These are phyloP conservation scores for Nigrospora sphaerica DNA, from an alignment of 2,329 filamentous ascomycete species.

Conservation along the genomic window DNA sequence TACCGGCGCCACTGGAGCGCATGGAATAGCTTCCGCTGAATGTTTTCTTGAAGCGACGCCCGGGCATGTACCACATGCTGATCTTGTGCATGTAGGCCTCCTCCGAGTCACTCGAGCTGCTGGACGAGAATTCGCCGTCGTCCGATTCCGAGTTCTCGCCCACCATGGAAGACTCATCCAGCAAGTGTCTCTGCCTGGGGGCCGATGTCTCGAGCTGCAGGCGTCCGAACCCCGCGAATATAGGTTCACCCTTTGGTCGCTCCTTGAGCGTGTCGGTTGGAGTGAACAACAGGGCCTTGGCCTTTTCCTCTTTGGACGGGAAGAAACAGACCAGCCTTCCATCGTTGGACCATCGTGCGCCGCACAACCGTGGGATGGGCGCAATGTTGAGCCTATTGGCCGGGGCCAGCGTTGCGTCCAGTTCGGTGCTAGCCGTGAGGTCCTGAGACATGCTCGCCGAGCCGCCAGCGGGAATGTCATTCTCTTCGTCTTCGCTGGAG, in stretches of 20 bases:
- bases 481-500: slow-evolving; percentile 76
- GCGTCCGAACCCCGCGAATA: slow-evolving; percentile 50
- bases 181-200: slow-evolving; percentile 36
- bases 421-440: slow-evolving; percentile 45
- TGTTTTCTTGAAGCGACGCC: slow-evolving; percentile 43
- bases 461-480: slow-evolving; percentile 42
- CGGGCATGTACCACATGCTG: slow-evolving; percentile 48
- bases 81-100: slow-evolving; percentile 56
- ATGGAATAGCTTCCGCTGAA: slow-evolving; percentile 50
- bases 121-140: slow-evolving; percentile 36
- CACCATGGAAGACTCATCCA: slow-evolving; percentile 43
- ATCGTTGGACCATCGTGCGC: slow-evolving; percentile 54
- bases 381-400: slow-evolving; percentile 46
- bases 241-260: slow-evolving; percentile 44
- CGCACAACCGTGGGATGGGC: slow-evolving; percentile 50
- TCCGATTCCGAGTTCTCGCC: slow-evolving; percentile 46
- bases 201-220: slow-evolving; percentile 42
- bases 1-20: slow-evolving; percentile 55
- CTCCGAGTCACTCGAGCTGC: slow-evolving; percentile 53
- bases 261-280: slow-evolving; percentile 38
- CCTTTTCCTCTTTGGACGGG: slow-evolving; percentile 58
- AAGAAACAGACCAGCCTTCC: slow-evolving; percentile 63
- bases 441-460: slow-evolving; percentile 57
- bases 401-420: slow-evolving; percentile 44
- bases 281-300: slow-evolving; percentile 40